Evolutionary conservation across 371 early-diverging fungal genomes (phyloP), one percentile per base, ranked within the genome.

Genomic region (Lichtheimia corymbifera): DNA sequence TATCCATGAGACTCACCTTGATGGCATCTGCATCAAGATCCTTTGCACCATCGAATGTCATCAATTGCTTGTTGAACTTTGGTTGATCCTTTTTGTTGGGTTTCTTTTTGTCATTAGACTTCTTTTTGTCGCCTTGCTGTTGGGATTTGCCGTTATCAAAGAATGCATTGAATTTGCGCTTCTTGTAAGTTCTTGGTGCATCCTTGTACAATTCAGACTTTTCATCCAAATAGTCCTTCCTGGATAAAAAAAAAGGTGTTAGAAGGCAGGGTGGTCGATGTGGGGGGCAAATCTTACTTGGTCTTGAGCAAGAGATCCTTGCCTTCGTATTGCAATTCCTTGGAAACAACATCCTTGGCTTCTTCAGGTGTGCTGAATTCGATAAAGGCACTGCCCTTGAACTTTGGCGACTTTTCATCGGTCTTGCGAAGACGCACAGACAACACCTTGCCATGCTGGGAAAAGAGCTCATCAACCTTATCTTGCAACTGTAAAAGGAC

Each of bases 391-490:
- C 80, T 77, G 52, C 89, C 89, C 86, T 74, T 72, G 66, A 76
- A 70, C 35, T 85, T 83, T 68, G 72, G 74, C 13, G 66, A 76
- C 49, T 70, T 70, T 9, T 72, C 77, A 30, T 78, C 64, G 51
- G 73, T 74, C 61, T 88, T 85, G 63, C 88, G 84, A 68, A 89
- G 71, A 65, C 91, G 86, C 47, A 88, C 73, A 69, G 78, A 66
- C 57, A 74, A 67, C 17, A 87, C 84, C 41, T 79, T 72, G 45
- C 81, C 89, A 20, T 72, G 63, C 53, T 72, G 43, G 40, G 61
- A 45, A 42, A 89, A 89, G 60, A 71, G 74, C 62, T 82, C 81
- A 44, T 86, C 85, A 50, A 86, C 65, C 60, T 86, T 77, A 49
- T 86, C 79, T 62, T 86, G 86, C n/a, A 82, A 67, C 1, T 75